Conservation (phyloP, 1,284 basidiomycete species). For the Wolfiporia cocos region DNA sequence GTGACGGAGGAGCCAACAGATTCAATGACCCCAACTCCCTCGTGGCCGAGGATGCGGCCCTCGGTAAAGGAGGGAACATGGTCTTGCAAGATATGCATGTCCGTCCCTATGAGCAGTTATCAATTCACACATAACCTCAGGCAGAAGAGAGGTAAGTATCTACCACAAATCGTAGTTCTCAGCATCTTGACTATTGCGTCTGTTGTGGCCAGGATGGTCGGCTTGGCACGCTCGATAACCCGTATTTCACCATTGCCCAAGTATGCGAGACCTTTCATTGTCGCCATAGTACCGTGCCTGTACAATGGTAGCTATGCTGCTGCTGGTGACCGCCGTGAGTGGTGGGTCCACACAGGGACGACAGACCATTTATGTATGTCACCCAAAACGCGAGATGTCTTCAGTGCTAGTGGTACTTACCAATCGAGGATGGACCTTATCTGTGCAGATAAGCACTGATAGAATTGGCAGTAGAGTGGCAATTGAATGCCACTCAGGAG, state of each 20-base stretch:
- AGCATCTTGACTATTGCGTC: constrained; percentile 23
- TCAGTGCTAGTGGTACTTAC: no score
- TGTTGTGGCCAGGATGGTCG: constrained; percentile 14
- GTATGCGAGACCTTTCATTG: constrained; percentile 24
- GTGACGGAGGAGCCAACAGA: constrained; percentile 5
- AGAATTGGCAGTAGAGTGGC: no score
- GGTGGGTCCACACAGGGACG: no score
- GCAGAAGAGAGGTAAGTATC: not conserved
- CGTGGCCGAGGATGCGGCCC: constrained; percentile 12
- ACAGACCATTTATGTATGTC: no score
- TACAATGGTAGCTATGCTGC: no score
- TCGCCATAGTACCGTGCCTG: constrained; percentile 7
- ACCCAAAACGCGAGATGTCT: no score
- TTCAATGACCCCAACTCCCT: constrained; percentile 7
- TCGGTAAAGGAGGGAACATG: constrained; percentile 18
- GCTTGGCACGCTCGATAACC: constrained; percentile 19
- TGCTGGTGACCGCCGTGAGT: no score
- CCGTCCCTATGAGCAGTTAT: constrained; percentile 14
- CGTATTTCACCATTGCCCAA: constrained; percentile 8
- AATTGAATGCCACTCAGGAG: no score
- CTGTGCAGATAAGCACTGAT: no score
- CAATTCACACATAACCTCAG: not conserved
- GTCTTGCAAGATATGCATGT: constrained; percentile 25
- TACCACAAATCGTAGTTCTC: constrained; percentile 24
- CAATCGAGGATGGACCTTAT: no score